phyloP scores from a whole-genome alignment of 768 basidiomycete genomes.

The Naganishia kalamii region DNA sequence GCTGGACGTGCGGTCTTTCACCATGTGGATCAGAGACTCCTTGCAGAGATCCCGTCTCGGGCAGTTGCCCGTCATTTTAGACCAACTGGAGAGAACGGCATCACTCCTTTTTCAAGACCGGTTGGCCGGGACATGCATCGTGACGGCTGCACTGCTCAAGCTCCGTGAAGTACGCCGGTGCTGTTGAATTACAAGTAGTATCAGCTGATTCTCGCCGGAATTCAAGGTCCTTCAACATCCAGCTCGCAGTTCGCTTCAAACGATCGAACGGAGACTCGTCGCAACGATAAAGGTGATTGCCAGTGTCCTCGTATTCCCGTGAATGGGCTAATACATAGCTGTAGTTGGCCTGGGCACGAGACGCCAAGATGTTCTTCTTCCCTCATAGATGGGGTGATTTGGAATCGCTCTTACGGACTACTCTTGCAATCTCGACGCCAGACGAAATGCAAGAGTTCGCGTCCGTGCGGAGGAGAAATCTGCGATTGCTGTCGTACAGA shows the following conservation, averaged over 20 bases:
- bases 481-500: background rate
- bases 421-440: background rate
- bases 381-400: background rate
- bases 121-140: background rate
- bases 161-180: background rate
- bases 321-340: background rate
- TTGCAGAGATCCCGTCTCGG: background rate
- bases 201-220: background rate
- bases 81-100: constrained; percentile 6
- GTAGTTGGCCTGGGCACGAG: constrained; percentile 9
- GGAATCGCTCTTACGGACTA: background rate
- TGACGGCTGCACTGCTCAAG: background rate
- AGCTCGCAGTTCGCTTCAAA: background rate
- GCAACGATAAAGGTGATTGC: background rate
- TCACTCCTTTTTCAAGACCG: background rate
- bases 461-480: background rate
- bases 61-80: background rate
- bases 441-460: background rate
- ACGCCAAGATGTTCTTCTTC: background rate
- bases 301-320: background rate
- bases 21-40: background rate
- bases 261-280: background rate
- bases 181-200: background rate
- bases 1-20: constrained; percentile 4
- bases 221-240: background rate